A percentile compares a stretch with the other conserved stretches of the same genome.
phyloP scores from a whole-genome alignment of 805 yeast genomes.

The Yarrowia divulgata region DNA sequence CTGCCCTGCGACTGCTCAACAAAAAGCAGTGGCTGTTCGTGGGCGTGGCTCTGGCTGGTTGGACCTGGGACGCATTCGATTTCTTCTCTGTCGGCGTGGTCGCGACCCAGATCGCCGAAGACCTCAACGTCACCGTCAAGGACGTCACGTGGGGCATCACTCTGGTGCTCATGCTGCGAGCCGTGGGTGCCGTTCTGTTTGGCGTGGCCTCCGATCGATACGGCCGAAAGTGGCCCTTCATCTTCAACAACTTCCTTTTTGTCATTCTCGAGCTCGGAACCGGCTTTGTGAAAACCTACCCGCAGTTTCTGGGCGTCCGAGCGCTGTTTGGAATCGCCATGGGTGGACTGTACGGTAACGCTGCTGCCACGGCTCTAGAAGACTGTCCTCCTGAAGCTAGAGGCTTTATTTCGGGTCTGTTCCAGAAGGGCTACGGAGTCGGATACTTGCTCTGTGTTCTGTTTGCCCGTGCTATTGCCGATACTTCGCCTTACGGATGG shows the following conservation, averaged over 20 bases:
- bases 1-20: slow-evolving; percentile 58
- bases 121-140: slow-evolving; percentile 55
- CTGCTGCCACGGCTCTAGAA: slow-evolving; percentile 70
- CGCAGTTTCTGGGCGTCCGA: slow-evolving; percentile 66
- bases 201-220: slow-evolving; percentile 67
- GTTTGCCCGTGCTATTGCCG: slow-evolving; percentile 65
- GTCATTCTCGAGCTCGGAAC: slow-evolving; percentile 67
- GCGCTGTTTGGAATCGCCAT: slow-evolving; percentile 72
- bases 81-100: slow-evolving; percentile 69
- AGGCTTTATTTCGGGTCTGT: slow-evolving; percentile 68
- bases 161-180: slow-evolving; percentile 71
- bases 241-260: slow-evolving; percentile 60
- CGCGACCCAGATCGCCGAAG: slow-evolving; percentile 58
- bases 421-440: slow-evolving; percentile 82
- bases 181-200: slow-evolving; percentile 72
- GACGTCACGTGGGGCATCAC: slow-evolving; percentile 77
- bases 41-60: slow-evolving; percentile 64
- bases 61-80: slow-evolving; percentile 79
- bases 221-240: slow-evolving; percentile 72
- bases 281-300: slow-evolving; percentile 66
- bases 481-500: slow-evolving; percentile 65
- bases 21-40: slow-evolving; percentile 67
- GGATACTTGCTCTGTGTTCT: slow-evolving; percentile 71
- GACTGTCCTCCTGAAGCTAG: slow-evolving; percentile 67
- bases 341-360: slow-evolving; percentile 75